Evolutionary conservation across 805 yeast species (phyloP).

Genomic region (Lachancea cidri): DNA sequence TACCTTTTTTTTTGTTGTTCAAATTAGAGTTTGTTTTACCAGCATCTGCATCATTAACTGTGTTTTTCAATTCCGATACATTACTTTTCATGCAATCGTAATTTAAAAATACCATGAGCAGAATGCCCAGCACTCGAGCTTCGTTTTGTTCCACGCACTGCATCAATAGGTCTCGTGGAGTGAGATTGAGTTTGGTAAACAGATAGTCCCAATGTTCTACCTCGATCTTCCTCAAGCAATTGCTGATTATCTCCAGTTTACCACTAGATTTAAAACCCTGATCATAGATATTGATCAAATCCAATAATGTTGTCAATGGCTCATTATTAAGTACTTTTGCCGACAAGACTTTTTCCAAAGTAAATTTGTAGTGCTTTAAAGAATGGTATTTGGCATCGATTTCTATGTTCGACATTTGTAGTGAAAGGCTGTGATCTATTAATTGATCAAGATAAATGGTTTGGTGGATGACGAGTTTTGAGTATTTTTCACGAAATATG

Average conservation of each 20-base stretch:
- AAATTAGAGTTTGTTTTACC: background rate
- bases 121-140: constrained; percentile 27
- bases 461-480: constrained; percentile 21
- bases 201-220: constrained; percentile 28
- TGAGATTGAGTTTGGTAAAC: constrained; percentile 22
- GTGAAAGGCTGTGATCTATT: constrained; percentile 15
- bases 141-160: constrained; percentile 30
- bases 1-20: background rate
- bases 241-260: constrained; percentile 29
- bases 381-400: constrained; percentile 22
- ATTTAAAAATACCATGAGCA: constrained; percentile 30
- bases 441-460: constrained; percentile 30
- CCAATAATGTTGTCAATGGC: constrained; percentile 21
- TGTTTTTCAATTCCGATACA: too few species aligned
- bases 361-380: constrained; percentile 30
- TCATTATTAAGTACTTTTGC: constrained; percentile 21
- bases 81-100: constrained; percentile 19
- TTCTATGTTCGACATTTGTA: constrained; percentile 11
- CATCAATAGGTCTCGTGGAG: constrained; percentile 29
- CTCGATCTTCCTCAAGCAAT: constrained; percentile 33
- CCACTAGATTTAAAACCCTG: constrained; percentile 15
- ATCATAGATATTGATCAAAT: constrained; percentile 17
- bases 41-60: too few species aligned
- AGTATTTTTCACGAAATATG: constrained; percentile 15
- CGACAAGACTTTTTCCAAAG: constrained; percentile 31